A percentile compares a stretch with the other conserved stretches of the same genome.
Conservation (phyloP, 208 protist genomes). For the Wallacemonas rigidus region DNA sequence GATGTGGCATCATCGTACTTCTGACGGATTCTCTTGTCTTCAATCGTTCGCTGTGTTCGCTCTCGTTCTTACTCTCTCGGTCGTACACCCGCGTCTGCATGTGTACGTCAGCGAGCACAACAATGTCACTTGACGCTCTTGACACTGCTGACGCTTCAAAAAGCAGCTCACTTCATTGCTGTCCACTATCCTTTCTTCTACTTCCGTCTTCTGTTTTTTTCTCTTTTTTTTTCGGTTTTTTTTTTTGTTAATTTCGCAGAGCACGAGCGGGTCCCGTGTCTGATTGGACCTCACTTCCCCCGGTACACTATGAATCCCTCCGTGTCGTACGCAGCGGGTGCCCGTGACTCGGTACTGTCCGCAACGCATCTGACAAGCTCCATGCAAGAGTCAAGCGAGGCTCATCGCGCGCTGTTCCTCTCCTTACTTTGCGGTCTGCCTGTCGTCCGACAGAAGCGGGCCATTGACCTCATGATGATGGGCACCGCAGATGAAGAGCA, state of each 20-base stretch:
- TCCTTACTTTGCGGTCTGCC: slow-evolving; percentile 7
- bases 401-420: background rate
- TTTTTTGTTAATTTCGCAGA: too few species aligned
- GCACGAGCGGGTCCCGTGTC: too few species aligned
- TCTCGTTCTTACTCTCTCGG: too few species aligned
- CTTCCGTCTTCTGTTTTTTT: background rate
- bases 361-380: background rate
- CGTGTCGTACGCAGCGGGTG: background rate
- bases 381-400: background rate
- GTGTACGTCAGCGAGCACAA: too few species aligned
- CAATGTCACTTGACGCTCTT: too few species aligned
- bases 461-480: slow-evolving; percentile 20
- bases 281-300: too few species aligned
- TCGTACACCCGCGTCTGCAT: too few species aligned
- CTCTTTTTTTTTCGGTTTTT: background rate
- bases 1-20: too few species aligned
- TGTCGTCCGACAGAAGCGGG: slow-evolving; percentile 1
- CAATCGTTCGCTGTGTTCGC: too few species aligned
- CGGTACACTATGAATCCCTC: background rate
- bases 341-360: background rate
- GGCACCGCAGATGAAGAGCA: slow-evolving; percentile 15
- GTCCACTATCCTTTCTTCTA: background rate
- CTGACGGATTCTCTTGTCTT: too few species aligned
- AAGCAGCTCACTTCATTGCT: background rate
- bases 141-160: too few species aligned